Percentiles rank a stretch among this genome's conserved stretches.
Conservation (phyloP, 148 eudicot species). For the Vaccinium corymbosum region DNA sequence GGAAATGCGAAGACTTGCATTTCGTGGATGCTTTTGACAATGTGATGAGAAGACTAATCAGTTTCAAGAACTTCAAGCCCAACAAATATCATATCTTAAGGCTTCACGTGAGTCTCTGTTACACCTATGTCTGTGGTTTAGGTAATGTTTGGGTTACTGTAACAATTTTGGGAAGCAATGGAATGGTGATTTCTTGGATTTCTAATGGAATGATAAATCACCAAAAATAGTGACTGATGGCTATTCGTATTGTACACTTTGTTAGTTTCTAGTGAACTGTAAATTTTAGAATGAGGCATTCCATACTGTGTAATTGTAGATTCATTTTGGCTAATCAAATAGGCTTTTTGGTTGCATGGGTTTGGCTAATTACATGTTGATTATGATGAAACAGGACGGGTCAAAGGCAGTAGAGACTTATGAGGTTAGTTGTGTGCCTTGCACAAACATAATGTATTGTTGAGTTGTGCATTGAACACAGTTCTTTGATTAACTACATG, state of each 20-base stretch:
- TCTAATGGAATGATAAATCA: neutral
- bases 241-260: neutral
- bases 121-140: neutral
- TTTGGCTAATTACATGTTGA: neutral
- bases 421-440: constrained; percentile 39
- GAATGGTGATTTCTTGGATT: neutral
- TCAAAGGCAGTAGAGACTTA: constrained; percentile 34
- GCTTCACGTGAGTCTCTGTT: constrained; percentile 24
- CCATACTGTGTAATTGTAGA: neutral
- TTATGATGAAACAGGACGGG: constrained; percentile 53
- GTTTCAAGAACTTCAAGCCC: constrained; percentile 22
- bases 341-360: neutral
- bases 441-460: neutral
- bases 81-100: constrained; percentile 23
- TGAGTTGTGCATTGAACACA: neutral
- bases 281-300: neutral
- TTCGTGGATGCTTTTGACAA: constrained; percentile 39
- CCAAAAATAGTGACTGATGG: neutral
- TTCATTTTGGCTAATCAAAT: neutral
- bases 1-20: constrained; percentile 35
- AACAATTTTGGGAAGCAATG: constrained; percentile 4
- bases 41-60: neutral
- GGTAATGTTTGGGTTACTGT: neutral
- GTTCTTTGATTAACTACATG: neutral
- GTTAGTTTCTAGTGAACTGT: neutral